Base-by-base conservation (phyloP, 305 asterid genomes). In the Solanum chacoense region DNA sequence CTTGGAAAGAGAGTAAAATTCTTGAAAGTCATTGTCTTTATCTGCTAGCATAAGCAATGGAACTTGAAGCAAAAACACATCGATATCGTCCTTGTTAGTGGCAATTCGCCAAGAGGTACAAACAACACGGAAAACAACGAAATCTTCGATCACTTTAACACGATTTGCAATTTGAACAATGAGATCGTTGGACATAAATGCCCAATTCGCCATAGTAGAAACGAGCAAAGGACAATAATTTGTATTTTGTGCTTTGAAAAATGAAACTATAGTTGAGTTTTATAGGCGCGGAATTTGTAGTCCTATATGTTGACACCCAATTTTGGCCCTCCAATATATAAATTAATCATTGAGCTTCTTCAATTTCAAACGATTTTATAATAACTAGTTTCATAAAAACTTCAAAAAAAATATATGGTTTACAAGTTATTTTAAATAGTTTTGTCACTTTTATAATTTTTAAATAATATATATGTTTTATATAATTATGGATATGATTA, bases 81-180 rank as follows among this genome's bases (percentile, higher is more conserved):
- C 8, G 1, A 87, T 80, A 6, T 79, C 22, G 1, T 14, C 76
- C 6, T 28, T 37, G 3, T 32, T 4, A 7, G 65, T 78, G 4
- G 81, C 89, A 6, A 55, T 24, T 40, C 67, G 42, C 89, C 89
- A 86, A 35, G 87, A 59, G 81, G 55, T 10, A 63, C 28, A 22
- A 8, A 22, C 7, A 45, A 12, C 88, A 18, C 77, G 3, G 11
- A 86, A 86, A 16, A 84, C 71, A 28, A 32, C 1, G 7, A 76
- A 86, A 78, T 86, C n/a, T 65, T 34, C 79, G 0, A 32, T 75
- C 28, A 8, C 42, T 32, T 32, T 4, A 32, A 55, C 10, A 59
- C 34, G n/a, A 24, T 85, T 85, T 13, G 78, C 45, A 67, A 85
- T 50, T 3, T 7, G n/a, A 42, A 37, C 32, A 31, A 85, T 8